Evolutionary conservation across 2,329 filamentous ascomycete genomes (phyloP).

Genomic region (Penicillium sp.): DNA sequence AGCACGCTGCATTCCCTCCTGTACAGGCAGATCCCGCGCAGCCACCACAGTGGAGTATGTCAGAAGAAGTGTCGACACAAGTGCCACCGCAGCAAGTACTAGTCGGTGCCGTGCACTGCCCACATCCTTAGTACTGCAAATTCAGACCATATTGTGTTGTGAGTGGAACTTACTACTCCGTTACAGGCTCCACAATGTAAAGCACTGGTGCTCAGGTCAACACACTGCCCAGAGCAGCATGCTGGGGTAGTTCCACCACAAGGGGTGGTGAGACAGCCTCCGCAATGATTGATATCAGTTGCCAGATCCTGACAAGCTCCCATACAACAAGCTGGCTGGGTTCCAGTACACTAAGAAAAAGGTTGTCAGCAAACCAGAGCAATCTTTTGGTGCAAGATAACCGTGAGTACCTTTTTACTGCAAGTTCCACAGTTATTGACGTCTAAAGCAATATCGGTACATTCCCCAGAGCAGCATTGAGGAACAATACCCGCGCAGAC

Average conservation of each 20-base stretch:
- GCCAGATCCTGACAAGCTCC: constrained; percentile 19
- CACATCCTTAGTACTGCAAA: not conserved
- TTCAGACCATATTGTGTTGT: not conserved
- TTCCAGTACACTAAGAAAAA: constrained; percentile 14
- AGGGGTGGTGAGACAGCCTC: constrained; percentile 14
- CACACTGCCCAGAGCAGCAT: constrained; percentile 10
- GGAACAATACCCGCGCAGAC: constrained; percentile 14
- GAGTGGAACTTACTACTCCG: not conserved
- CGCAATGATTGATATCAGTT: constrained; percentile 15
- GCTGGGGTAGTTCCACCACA: constrained; percentile 11
- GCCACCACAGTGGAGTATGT: constrained; percentile 13
- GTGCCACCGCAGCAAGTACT: constrained; percentile 13
- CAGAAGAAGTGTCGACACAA: constrained; percentile 13
- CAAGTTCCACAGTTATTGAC: constrained; percentile 18
- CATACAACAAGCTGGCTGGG: constrained; percentile 16
- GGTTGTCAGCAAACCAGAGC: not conserved
- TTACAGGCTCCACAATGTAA: constrained; percentile 8
- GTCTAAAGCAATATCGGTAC: constrained; percentile 16
- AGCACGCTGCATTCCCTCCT: constrained; percentile 19
- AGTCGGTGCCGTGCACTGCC: not conserved
- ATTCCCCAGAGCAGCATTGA: constrained; percentile 18
- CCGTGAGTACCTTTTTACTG: constrained; percentile 6
- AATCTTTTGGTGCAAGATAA: not conserved
- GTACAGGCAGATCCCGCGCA: constrained; percentile 11
- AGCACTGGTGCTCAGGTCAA: not conserved